Percentiles rank a stretch among this genome's conserved stretches.
These are phyloP conservation scores for Hericium alpestre DNA, from an alignment of 768 basidiomycete genomes.

Conservation along the genomic window DNA sequence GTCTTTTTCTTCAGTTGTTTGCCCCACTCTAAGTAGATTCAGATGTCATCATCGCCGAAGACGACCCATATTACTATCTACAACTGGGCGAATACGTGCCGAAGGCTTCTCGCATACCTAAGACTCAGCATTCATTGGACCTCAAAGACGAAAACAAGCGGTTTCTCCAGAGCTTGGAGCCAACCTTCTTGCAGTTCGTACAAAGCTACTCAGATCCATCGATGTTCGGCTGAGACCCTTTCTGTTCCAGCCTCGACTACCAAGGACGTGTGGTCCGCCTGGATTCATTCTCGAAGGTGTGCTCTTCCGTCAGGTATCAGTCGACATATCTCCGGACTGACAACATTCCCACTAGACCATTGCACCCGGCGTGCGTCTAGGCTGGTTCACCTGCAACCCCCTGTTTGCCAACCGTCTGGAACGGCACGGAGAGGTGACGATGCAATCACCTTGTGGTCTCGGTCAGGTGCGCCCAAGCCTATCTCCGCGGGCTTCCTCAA, in stretches of 20 bases:
- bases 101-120: conserved; percentile 26
- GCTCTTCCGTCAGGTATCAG: not conserved
- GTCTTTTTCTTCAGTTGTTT: conserved; percentile 3
- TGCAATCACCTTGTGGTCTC: conserved; percentile 67
- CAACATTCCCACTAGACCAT: conserved; percentile 41
- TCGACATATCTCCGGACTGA: not conserved
- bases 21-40: not conserved
- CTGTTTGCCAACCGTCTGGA: conserved; percentile 67
- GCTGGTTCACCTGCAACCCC: conserved; percentile 73
- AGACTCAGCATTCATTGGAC: conserved; percentile 2
- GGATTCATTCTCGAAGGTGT: conserved; percentile 70
- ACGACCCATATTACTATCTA: conserved; percentile 75
- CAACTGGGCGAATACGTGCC: conserved; percentile 48
- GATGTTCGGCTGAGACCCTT: not conserved
- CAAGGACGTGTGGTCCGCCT: conserved; percentile 78
- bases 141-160: conserved; percentile 25
- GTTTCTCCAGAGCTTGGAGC: conserved; percentile 46
- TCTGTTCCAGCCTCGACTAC: conserved; percentile 42
- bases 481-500: not conserved
- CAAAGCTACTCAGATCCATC: not conserved
- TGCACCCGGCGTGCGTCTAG: conserved; percentile 66
- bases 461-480: conserved; percentile 35
- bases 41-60: conserved; percentile 75
- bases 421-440: conserved; percentile 54
- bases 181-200: conserved; percentile 46